A percentile compares a stretch with the other conserved stretches of the same genome.
These are phyloP conservation scores for Aureobasidium uvarum DNA, from an alignment of 2,329 filamentous ascomycete species.

Conservation along the genomic window DNA sequence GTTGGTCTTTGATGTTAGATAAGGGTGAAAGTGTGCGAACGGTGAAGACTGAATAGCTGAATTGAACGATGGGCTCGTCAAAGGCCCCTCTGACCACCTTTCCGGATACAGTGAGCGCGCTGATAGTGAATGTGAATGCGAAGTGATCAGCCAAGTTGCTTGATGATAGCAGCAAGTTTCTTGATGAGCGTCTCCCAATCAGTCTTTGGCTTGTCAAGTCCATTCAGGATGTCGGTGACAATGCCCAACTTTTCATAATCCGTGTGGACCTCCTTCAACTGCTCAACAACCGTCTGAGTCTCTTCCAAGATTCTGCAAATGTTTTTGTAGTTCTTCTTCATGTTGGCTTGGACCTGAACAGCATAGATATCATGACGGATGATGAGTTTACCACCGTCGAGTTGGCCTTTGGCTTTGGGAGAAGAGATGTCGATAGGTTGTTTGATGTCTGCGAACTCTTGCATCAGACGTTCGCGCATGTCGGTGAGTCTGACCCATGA, in stretches of 20 bases:
- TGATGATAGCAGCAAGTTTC: not conserved
- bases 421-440: not conserved
- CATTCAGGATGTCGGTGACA: not conserved
- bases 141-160: not conserved
- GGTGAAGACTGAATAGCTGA: not conserved
- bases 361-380: not conserved
- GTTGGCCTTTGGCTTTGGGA: not conserved
- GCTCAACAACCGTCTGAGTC: not conserved
- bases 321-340: conserved; percentile 1
- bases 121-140: not conserved
- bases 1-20: not conserved
- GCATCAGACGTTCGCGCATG: not conserved
- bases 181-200: conserved; percentile 5
- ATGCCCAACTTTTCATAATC: not conserved
- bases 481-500: not conserved
- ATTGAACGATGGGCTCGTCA: not conserved
- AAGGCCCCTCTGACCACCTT: too few species aligned
- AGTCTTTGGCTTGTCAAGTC: not conserved
- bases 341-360: not conserved
- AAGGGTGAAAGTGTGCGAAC: not conserved
- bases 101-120: too few species aligned
- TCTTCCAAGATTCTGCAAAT: not conserved
- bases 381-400: not conserved
- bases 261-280: not conserved
- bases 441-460: not conserved